Evolutionary conservation across 2,329 filamentous ascomycete genomes (phyloP), one percentile per base, ranked within the genome.

Genomic region (Alternaria incomplexa): DNA sequence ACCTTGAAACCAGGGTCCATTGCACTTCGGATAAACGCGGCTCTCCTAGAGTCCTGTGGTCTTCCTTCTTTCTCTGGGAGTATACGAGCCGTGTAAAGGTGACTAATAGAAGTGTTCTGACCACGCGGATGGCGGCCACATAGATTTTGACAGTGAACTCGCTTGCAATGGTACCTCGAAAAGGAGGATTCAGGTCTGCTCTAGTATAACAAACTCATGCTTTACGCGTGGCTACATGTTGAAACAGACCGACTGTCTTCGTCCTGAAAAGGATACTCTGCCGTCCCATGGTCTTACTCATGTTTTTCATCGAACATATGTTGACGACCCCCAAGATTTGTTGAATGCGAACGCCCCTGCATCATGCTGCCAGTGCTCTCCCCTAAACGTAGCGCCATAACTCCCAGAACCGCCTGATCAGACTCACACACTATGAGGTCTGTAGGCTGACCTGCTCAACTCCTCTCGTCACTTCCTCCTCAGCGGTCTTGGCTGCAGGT

Each of bases 371-470:
- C 36, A 36, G 46, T 58, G 47, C 48, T 13, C 59, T 54, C 22
- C 26, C 43, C 25, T n/a, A 30, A 50, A 43, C 22, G 40, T 47
- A 56, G 44, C 60, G 59, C 55, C 58, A 64, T 22, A 40, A 62
- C 25, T 36, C 12, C 30, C 12, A 32, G 25, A 20, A 44, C 30
- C 30, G 9, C 32, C 5, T 23, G 1, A 47, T 17, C 28, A 55
- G 44, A 64, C 47, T 50, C 22, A 8, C 30, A 51, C 48, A 57
- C 70, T 76, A 80, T 25, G 78, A 80, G 10, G 73, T 83, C 73
- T 83, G 82, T 61, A 85, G 70, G 13, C 74, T 75, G 22, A 82
- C 81, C 68, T 84, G 82, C 73, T 80, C 79, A 6, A 83, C 78
- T 3, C 83, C 83, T 54, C 82, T 79, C 0, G 76, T 76, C 5